phyloP scores from a whole-genome alignment of 2,329 filamentous ascomycete species.

The Paracamarosporium sp. region DNA sequence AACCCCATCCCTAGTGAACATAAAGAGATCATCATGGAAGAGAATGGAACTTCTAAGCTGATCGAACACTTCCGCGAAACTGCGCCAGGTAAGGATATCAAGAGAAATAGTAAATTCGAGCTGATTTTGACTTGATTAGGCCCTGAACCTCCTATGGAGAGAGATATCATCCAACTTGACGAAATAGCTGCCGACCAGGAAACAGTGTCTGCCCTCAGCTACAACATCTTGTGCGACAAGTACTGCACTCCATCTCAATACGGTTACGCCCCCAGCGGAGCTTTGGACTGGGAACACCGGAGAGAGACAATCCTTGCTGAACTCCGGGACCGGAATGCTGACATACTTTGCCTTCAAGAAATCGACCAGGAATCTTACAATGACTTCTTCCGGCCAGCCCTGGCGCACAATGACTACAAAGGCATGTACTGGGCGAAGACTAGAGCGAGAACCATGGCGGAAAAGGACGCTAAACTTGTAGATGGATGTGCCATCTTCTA shows the following conservation, averaged over 20 bases:
- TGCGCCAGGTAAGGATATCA: slow-evolving; percentile 73
- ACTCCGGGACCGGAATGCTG: slow-evolving; percentile 77
- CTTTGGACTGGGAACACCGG: slow-evolving; percentile 86
- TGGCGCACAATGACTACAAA: slow-evolving; percentile 89
- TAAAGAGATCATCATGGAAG: slow-evolving; percentile 81
- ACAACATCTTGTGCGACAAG: slow-evolving; percentile 95
- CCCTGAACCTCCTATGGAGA: slow-evolving; percentile 76
- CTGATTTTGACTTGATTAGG: slow-evolving; percentile 52
- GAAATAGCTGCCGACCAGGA: slow-evolving; percentile 63
- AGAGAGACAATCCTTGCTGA: slow-evolving; percentile 84
- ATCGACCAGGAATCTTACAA: slow-evolving; percentile 92
- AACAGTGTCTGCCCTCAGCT: slow-evolving; percentile 84
- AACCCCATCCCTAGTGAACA: slow-evolving; percentile 77
- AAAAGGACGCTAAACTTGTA: slow-evolving; percentile 86
- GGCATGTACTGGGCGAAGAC: slow-evolving; percentile 92
- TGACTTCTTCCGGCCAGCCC: slow-evolving; percentile 84
- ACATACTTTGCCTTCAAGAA: slow-evolving; percentile 93
- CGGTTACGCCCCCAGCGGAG: slow-evolving; percentile 85
- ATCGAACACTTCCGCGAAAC: slow-evolving; percentile 84
- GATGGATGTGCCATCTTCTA: slow-evolving; percentile 98
- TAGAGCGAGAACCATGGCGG: slow-evolving; percentile 88
- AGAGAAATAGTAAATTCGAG: background rate
- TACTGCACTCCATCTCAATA: slow-evolving; percentile 86
- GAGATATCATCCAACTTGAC: slow-evolving; percentile 78
- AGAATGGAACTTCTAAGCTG: slow-evolving; percentile 84